Base-by-base conservation (phyloP, 208 protist species). In the Trypanosomatidae sp. region DNA sequence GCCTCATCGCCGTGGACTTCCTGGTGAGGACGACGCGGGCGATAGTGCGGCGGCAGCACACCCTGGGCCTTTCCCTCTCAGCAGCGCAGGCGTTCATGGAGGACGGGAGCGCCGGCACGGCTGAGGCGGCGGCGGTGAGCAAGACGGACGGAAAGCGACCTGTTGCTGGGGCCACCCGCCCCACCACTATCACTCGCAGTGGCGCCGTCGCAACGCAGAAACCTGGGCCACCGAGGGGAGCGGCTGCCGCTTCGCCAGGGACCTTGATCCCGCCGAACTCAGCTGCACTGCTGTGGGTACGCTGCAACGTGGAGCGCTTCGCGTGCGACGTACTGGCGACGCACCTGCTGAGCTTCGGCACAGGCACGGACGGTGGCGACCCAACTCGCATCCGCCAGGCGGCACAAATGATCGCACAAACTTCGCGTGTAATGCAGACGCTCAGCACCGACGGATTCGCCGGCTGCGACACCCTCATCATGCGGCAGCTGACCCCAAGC, bases 261-360 rank as follows among this genome's bases (percentile, higher is more conserved):
- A 47, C 50, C 39, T 81, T 82, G 30, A 80, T 94, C 33, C 86
- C 91, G 9, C 88, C 89, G 2, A 94, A 90, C 77, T 88, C 89
- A 3, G 81, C 89, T 1, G 82, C 88, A 52, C 79, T 94, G 55
- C 79, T 96, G 55, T 96, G 89, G 89, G 91, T 94, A 62, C 89
- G 85, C 1, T 66, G 79, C 33, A 90, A 89, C 47, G 65, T 94
- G 52, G 83, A 92, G 77, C 80, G 79, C 66, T 88, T 94, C 62
- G 87, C 86, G 17, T 76, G 72, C 46, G 85, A 93, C 43, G 83
- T 96, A n/a, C 74, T 96, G 36, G 78, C 81, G 25, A 77, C 87
- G 10, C 86, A 91, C 30, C 80, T 89, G 74, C 79, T 96, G 39
- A 94, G 87, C 82, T 91, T 93, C 70, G 86, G 89, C 69, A 89